Conservation (phyloP, 805 yeast species). For the Candida ipomoeae region DNA sequence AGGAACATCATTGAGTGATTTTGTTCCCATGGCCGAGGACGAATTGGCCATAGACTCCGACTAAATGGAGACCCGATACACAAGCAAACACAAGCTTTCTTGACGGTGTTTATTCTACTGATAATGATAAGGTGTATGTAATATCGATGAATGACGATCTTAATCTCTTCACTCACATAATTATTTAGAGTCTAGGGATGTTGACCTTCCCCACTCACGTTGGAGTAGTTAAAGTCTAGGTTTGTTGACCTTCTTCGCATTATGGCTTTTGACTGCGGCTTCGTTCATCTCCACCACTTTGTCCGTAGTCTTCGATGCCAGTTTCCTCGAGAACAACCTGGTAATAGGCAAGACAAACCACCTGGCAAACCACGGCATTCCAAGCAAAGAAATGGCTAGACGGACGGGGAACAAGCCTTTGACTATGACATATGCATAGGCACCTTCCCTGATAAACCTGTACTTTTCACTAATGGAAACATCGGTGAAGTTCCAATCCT, state of each 20-base stretch:
- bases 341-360: slow-evolving; percentile 47
- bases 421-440: slow-evolving; percentile 67
- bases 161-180: neutral
- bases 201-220: slow-evolving; percentile 21
- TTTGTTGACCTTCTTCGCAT: slow-evolving; percentile 26
- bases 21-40: slow-evolving; percentile 34
- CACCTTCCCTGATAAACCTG: slow-evolving; percentile 62
- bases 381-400: slow-evolving; percentile 43
- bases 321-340: slow-evolving; percentile 11
- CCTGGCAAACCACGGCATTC: slow-evolving; percentile 57
- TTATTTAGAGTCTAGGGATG: slow-evolving; percentile 31
- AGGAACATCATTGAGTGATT: slow-evolving; percentile 26
- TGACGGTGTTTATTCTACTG: neutral
- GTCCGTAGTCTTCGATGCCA: neutral
- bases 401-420: slow-evolving; percentile 57
- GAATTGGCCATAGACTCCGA: slow-evolving; percentile 32
- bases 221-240: slow-evolving; percentile 28
- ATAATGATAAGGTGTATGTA: slow-evolving; percentile 1
- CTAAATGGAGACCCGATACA: slow-evolving; percentile 6
- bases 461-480: slow-evolving; percentile 49
- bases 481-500: slow-evolving; percentile 29
- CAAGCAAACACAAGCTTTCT: neutral
- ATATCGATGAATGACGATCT: slow-evolving; percentile 2
- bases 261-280: slow-evolving; percentile 8
- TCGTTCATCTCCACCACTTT: slow-evolving; percentile 3